Evolutionary conservation across 2,329 filamentous ascomycete genomes (phyloP).

Genomic region (Graphilbum sp.): DNA sequence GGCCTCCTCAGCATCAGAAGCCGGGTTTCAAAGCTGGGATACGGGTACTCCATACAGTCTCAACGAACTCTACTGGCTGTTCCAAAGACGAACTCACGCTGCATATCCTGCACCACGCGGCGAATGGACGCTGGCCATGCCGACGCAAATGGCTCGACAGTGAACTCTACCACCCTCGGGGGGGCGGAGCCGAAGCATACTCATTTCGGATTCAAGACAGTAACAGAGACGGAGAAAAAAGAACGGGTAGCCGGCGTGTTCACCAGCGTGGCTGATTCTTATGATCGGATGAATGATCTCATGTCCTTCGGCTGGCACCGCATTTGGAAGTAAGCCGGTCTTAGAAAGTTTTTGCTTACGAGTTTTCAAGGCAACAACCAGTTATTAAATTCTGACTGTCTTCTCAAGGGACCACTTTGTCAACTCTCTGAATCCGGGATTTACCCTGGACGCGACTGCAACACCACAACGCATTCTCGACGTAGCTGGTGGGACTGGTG

Average conservation of each 20-base stretch:
- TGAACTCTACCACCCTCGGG: neutral
- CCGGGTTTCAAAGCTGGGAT: too few relatives aligned
- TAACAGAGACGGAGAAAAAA: constrained; percentile 63
- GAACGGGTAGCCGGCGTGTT: constrained; percentile 70
- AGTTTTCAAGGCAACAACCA: too few relatives aligned
- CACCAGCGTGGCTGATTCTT: constrained; percentile 83
- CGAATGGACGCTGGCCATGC: neutral
- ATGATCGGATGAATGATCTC: constrained; percentile 97
- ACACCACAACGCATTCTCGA: constrained; percentile 65
- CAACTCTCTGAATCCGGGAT: constrained; percentile 72
- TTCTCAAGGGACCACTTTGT: constrained; percentile 67
- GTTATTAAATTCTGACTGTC: constrained; percentile 1
- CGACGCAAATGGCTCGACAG: neutral
- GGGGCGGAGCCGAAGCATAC: constrained; percentile 31
- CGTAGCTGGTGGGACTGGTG: constrained; percentile 90
- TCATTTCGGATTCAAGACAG: constrained; percentile 81
- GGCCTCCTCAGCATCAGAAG: too few relatives aligned
- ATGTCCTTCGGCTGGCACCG: constrained; percentile 98
- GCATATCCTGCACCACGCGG: neutral
- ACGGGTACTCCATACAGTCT: too few relatives aligned
- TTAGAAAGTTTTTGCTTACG: too few relatives aligned
- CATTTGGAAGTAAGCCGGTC: constrained; percentile 57
- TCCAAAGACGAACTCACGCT: too few relatives aligned
- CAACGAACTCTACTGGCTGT: too few relatives aligned
- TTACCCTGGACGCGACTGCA: constrained; percentile 25